phyloP scores from a whole-genome alignment of 305 asterid species.

The Fraxinus angustifolia region DNA sequence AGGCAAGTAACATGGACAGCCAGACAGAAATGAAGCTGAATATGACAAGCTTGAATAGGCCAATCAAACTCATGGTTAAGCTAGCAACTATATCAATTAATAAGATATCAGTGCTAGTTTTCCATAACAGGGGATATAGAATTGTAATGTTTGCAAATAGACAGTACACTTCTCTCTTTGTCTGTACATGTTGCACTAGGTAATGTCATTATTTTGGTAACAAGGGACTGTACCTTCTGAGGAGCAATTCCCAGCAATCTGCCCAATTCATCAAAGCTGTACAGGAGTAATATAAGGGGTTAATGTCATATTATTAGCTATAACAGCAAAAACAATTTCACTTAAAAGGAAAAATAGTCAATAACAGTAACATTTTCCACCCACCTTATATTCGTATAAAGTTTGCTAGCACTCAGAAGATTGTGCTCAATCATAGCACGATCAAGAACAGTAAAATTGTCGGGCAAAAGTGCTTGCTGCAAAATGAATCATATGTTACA shows the following conservation, averaged over 20 bases:
- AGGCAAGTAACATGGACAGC: not conserved
- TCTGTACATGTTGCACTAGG: slow-evolving; percentile 1
- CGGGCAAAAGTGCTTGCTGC: slow-evolving; percentile 86
- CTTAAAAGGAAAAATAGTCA: not conserved
- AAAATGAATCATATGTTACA: slow-evolving; percentile 20
- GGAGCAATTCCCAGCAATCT: slow-evolving; percentile 91
- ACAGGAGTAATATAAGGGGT: slow-evolving; percentile 21
- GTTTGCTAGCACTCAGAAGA: slow-evolving; percentile 95
- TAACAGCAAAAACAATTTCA: slow-evolving; percentile 7
- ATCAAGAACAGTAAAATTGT: slow-evolving; percentile 89
- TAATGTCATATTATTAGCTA: slow-evolving; percentile 8
- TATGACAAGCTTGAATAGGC: not conserved
- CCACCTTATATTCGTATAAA: slow-evolving; percentile 89
- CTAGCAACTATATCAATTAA: not conserved
- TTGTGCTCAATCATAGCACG: slow-evolving; percentile 99
- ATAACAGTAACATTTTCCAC: slow-evolving; percentile 7
- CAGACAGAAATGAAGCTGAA: not conserved
- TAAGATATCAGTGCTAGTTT: not conserved
- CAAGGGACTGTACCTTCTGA: slow-evolving; percentile 55
- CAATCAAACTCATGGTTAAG: slow-evolving; percentile 1
- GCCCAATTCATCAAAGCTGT: slow-evolving; percentile 91
- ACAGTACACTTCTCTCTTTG: not conserved
- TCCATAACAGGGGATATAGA: not conserved
- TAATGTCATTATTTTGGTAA: slow-evolving; percentile 12
- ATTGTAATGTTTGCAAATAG: not conserved